Conservation (phyloP, 176 grass and related monocot species). For the Hordeum marinum region DNA sequence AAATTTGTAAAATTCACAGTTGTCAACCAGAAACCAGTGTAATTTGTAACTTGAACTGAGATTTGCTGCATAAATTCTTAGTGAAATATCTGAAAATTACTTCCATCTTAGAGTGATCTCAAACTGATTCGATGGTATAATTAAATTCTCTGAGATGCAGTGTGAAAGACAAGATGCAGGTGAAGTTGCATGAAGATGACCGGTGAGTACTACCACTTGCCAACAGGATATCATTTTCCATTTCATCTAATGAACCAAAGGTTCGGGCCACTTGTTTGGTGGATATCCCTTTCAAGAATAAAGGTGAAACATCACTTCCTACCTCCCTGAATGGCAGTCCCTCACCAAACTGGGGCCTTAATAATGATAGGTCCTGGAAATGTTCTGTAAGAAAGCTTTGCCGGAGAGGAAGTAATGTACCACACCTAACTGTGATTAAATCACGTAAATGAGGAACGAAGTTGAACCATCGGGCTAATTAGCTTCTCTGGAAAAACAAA, state of each 20-base stretch:
- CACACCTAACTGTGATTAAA: no score
- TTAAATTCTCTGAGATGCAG: not conserved
- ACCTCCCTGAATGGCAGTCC: not conserved
- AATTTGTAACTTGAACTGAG: not conserved
- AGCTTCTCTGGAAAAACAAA: not conserved
- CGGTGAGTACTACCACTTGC: not conserved
- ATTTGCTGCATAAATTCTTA: not conserved
- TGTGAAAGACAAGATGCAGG: not conserved
- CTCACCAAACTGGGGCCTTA: not conserved
- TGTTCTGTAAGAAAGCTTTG: not conserved
- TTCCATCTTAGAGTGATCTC: not conserved
- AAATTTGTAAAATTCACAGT: not conserved
- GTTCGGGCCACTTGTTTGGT: not conserved
- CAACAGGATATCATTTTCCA: not conserved
- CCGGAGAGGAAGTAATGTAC: not conserved
- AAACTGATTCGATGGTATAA: not conserved
- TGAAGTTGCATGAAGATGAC: constrained; percentile 20
- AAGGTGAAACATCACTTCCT: not conserved
- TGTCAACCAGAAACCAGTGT: not conserved
- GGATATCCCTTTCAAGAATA: constrained; percentile 19
- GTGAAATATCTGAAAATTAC: not conserved
- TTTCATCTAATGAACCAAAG: constrained; percentile 12
- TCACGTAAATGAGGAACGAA: not conserved
- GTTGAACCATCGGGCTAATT: not conserved
- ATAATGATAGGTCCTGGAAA: not conserved